Percentiles rank a stretch among this genome's conserved stretches.
Evolutionary conservation across 2,329 filamentous ascomycete species (phyloP).

Genomic region (Trichophyton mentagrophytes): DNA sequence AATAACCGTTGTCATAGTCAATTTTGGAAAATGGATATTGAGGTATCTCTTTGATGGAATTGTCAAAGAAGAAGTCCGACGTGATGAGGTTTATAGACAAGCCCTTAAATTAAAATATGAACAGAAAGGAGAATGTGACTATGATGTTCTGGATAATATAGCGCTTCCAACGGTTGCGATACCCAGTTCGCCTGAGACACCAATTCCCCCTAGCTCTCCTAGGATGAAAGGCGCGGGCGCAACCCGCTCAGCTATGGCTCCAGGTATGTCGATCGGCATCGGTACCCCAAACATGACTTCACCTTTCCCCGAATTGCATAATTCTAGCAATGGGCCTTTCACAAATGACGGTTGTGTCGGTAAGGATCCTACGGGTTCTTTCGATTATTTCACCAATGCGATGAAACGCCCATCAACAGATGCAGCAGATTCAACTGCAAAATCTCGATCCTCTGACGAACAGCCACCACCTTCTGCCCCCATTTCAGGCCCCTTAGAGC

Average conservation of each 20-base stretch:
- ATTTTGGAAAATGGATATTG: slow-evolving; percentile 91
- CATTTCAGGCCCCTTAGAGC: slow-evolving; percentile 17
- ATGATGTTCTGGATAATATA: slow-evolving; percentile 50
- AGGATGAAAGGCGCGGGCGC: slow-evolving; percentile 46
- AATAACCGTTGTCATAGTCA: slow-evolving; percentile 47
- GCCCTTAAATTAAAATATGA: slow-evolving; percentile 52
- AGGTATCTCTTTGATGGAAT: slow-evolving; percentile 82
- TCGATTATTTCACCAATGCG: slow-evolving; percentile 11
- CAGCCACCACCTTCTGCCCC: slow-evolving; percentile 1
- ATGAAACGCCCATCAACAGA: slow-evolving; percentile 17
- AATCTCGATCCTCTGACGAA: slow-evolving; percentile 15
- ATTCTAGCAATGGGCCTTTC: slow-evolving; percentile 23
- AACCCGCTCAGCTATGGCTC: slow-evolving; percentile 51
- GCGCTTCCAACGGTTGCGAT: slow-evolving; percentile 35
- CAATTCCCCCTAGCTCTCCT: background rate
- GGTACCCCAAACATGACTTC: slow-evolving; percentile 47
- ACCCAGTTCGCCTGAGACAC: slow-evolving; percentile 2
- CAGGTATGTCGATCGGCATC: slow-evolving; percentile 64
- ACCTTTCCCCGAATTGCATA: slow-evolving; percentile 18
- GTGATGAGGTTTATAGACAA: slow-evolving; percentile 62
- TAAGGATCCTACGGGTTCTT: background rate
- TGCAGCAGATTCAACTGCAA: slow-evolving; percentile 23
- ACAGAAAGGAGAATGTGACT: slow-evolving; percentile 43
- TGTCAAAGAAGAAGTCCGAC: slow-evolving; percentile 77
- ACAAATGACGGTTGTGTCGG: slow-evolving; percentile 18